Evolutionary conservation across 495 filamentous ascomycete species (phyloP).

Genomic region (Penicillium egyptiacum): DNA sequence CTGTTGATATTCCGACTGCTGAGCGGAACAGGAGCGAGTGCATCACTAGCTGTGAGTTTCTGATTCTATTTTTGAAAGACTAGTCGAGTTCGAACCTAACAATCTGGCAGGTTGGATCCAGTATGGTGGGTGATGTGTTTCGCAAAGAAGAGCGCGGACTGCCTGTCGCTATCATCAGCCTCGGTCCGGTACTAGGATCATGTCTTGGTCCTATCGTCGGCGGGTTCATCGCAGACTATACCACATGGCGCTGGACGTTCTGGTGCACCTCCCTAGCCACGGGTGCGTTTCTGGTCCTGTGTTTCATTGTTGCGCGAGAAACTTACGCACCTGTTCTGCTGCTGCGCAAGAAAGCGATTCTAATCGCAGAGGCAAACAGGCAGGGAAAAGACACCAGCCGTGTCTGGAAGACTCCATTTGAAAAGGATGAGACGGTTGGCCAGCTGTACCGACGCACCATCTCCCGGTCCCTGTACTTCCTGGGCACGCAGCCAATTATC

Average conservation of each 20-base stretch:
- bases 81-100: not conserved
- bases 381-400: not conserved
- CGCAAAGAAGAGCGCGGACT: conserved; percentile 56
- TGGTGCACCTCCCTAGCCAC: conserved; percentile 55
- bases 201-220: conserved; percentile 55
- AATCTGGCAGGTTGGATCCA: conserved; percentile 9
- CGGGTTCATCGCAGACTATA: conserved; percentile 58
- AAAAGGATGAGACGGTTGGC: conserved; percentile 4
- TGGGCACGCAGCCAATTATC: conserved; percentile 52
- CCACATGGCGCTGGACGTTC: conserved; percentile 34
- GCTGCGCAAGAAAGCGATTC: conserved; percentile 46
- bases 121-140: conserved; percentile 54
- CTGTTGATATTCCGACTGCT: conserved; percentile 42
- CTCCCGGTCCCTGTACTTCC: conserved; percentile 44
- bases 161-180: conserved; percentile 53
- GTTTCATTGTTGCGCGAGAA: conserved; percentile 58
- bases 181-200: conserved; percentile 56
- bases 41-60: conserved; percentile 29
- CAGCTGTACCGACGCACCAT: conserved; percentile 12
- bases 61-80: not conserved
- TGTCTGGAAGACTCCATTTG: conserved; percentile 8
- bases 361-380: conserved; percentile 34
- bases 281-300: conserved; percentile 52
- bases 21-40: conserved; percentile 6
- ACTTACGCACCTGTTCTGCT: conserved; percentile 61